These are phyloP conservation scores for Moricandia moricandioides DNA, from an alignment of 345 rosid species.

Conservation along the genomic window DNA sequence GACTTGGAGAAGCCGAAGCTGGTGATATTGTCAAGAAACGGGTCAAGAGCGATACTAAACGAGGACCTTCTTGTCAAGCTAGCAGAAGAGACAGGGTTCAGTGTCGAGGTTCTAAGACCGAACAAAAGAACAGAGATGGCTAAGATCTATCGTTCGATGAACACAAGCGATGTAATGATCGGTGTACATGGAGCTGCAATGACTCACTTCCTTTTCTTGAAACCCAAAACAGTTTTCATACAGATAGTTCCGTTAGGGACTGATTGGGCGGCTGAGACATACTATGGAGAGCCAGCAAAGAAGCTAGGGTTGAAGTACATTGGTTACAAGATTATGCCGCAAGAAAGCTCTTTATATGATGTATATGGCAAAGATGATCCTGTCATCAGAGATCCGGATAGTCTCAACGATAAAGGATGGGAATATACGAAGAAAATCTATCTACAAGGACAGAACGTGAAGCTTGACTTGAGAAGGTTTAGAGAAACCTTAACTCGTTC, in stretches of 20 bases:
- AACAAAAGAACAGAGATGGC: constrained; percentile 58
- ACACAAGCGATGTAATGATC: constrained; percentile 72
- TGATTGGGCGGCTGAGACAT: constrained; percentile 80
- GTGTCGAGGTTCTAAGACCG: constrained; percentile 58
- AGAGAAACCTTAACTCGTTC: constrained; percentile 54
- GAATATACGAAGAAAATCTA: constrained; percentile 70
- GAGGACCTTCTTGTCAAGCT: constrained; percentile 54
- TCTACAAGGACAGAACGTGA: constrained; percentile 67
- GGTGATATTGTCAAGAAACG: constrained; percentile 62
- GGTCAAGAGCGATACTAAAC: constrained; percentile 55
- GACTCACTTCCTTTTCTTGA: constrained; percentile 83
- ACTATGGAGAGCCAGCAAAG: constrained; percentile 79
- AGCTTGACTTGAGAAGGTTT: constrained; percentile 54
- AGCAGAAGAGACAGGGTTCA: constrained; percentile 62
- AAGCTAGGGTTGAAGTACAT: constrained; percentile 71
- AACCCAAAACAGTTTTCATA: constrained; percentile 64
- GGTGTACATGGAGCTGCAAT: constrained; percentile 95
- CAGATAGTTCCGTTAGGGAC: constrained; percentile 83
- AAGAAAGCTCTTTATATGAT: constrained; percentile 67
- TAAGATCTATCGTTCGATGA: constrained; percentile 52
- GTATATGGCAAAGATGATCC: constrained; percentile 58
- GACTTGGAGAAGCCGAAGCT: constrained; percentile 53
- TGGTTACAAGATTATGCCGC: constrained; percentile 54
- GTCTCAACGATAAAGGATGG: constrained; percentile 68
- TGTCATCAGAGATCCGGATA: constrained; percentile 56